Evolutionary conservation across 2,329 filamentous ascomycete genomes (phyloP), one percentile per base, ranked within the genome.

Genomic region (Neopestalotiopsis rosae): DNA sequence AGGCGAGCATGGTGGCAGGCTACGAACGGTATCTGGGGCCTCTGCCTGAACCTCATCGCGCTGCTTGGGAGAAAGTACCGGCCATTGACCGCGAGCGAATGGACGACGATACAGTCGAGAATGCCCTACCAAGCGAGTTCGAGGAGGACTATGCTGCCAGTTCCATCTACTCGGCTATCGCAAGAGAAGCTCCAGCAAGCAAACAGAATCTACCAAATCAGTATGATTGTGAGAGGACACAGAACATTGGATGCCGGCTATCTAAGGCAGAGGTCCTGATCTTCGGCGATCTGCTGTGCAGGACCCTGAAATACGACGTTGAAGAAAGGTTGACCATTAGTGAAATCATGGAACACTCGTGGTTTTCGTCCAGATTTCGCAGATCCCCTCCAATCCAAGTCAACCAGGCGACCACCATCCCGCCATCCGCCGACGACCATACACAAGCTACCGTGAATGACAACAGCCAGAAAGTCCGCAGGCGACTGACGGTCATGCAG

Each of bases 281-380:
- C 14, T 59, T 68, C 3, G 67, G 67, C 24, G 61, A 68, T 20
- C 67, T 68, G 7, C 49, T 68, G 7, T 63, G 40, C 12, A 45
- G 56, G 58, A 59, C 65, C 3, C 63, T 68, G 45, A 65, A 58
- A 40, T 68, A 68, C n/a, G 32, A 68, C 4, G 42, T 32, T 0
- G 20, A 12, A 24, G 61, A 68, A 14, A 63, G 67, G 2, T 12
- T 68, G 32, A 34, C 42, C 2, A 63, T 68, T 32, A 9, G 42
- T 7, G 67, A 68, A 42, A 20, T 68, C 17, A 62, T 68, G 20
- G n/a, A 38, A 13, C 67, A 68, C 6, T 56, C n/a, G 28, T 68
- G 67, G 67, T 68, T 68, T 20, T 30, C 28, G 5, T 62, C 59
- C 14, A 10, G 24, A 10, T 62, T 62, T 34, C 30, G 59, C 28